A percentile compares a stretch with the other conserved stretches of the same genome.
Conservation (phyloP, 352 stramenopile genomes). For the Pythium pyrilobum region DNA sequence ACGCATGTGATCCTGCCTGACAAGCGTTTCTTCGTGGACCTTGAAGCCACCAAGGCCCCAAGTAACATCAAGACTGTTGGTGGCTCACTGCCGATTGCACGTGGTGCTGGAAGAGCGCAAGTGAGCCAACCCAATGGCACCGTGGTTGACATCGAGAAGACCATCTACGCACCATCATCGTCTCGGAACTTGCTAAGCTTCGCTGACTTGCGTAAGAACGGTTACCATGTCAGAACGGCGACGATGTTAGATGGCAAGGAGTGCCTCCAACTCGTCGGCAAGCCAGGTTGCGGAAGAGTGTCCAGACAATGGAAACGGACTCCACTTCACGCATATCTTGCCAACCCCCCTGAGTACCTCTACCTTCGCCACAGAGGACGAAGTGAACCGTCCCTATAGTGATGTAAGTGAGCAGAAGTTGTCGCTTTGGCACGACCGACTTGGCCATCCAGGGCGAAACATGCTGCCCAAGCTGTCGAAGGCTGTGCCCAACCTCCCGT, state of each 20-base stretch:
- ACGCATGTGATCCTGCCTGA: constrained; percentile 7
- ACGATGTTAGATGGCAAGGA: neutral
- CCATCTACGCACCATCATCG: constrained; percentile 2
- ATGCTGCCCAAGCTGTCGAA: constrained; percentile 9
- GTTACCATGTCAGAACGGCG: constrained; percentile 3
- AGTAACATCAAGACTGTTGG: constrained; percentile 7
- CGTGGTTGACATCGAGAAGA: neutral
- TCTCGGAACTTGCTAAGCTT: constrained; percentile 5
- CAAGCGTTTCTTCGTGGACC: constrained; percentile 1
- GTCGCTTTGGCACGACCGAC: constrained; percentile 7
- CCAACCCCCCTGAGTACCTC: too few relatives aligned
- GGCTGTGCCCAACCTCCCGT: neutral
- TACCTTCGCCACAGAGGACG: too few relatives aligned
- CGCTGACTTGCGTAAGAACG: neutral
- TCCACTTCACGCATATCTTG: constrained; percentile 2
- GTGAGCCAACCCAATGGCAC: constrained; percentile 1
- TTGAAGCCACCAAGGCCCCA: neutral
- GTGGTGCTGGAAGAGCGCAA: neutral
- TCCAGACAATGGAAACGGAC: neutral
- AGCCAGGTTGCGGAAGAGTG: neutral
- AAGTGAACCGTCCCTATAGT: neutral
- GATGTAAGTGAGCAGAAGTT: neutral
- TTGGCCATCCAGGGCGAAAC: neutral
- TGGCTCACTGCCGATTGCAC: neutral
- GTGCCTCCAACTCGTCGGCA: neutral